Percentiles rank a stretch among this genome's conserved stretches.
phyloP scores from a whole-genome alignment of 2,329 filamentous ascomycete species.

The Colletotrichum coccodes region DNA sequence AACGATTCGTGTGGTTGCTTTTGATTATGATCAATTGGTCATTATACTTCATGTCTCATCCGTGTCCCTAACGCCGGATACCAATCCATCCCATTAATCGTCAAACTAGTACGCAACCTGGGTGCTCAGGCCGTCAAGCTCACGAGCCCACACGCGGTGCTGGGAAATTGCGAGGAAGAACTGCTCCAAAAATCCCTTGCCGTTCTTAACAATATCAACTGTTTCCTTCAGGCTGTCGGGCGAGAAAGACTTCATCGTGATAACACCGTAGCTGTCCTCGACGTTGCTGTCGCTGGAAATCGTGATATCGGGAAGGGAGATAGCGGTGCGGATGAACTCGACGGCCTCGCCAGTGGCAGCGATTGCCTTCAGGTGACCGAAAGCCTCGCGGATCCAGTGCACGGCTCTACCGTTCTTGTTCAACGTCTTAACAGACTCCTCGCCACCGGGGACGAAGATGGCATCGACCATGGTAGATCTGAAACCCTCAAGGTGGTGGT shows the following conservation, averaged over 20 bases:
- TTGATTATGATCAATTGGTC: neutral
- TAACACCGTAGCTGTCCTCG: conserved; percentile 79
- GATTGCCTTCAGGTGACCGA: conserved; percentile 84
- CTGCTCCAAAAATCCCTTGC: conserved; percentile 74
- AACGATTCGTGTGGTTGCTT: too few relatives aligned
- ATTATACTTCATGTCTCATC: neutral
- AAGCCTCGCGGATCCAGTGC: conserved; percentile 83
- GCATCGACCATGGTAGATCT: conserved; percentile 85
- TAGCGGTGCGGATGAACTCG: conserved; percentile 64
- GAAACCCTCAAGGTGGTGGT: conserved; percentile 84
- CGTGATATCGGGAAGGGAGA: conserved; percentile 53
- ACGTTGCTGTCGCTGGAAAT: conserved; percentile 59
- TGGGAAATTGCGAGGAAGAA: conserved; percentile 76
- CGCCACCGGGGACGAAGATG: conserved; percentile 79
- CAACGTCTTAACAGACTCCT: conserved; percentile 70
- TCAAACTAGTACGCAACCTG: conserved; percentile 74
- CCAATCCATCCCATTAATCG: too few relatives aligned
- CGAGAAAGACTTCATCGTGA: conserved; percentile 68
- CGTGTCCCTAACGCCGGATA: neutral
- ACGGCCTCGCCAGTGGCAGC: conserved; percentile 80
- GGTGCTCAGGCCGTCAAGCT: conserved; percentile 74
- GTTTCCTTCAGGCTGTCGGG: conserved; percentile 70
- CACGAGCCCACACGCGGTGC: conserved; percentile 79
- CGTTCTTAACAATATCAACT: conserved; percentile 72
- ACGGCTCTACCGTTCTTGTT: conserved; percentile 76